phyloP scores from a whole-genome alignment of 192 early-diverging fungal genomes.

The Umbelopsis sp. region DNA sequence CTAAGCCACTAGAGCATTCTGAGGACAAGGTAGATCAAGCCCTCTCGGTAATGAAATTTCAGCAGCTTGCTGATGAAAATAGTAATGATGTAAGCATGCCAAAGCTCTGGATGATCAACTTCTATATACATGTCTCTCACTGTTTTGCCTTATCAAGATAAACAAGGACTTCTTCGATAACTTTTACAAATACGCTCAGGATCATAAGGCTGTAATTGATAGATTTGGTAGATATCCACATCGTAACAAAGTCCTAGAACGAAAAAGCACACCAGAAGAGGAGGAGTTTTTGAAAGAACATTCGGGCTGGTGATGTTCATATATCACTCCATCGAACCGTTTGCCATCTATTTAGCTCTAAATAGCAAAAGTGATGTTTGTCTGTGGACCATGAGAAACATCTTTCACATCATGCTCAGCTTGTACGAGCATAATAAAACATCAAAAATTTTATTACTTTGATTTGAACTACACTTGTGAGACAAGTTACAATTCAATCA shows the following conservation, averaged over 20 bases:
- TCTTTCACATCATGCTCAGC: too few species aligned
- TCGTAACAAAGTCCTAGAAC: constrained; percentile 12
- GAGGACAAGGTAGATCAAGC: constrained; percentile 26
- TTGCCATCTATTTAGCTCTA: constrained; percentile 2
- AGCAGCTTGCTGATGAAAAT: constrained; percentile 5
- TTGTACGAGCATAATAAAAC: too few species aligned
- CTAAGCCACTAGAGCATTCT: constrained; percentile 23
- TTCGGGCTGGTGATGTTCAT: constrained; percentile 18
- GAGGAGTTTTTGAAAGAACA: constrained; percentile 25
- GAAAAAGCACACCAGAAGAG: constrained; percentile 22
- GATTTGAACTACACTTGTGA: too few species aligned
- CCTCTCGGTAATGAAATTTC: constrained; percentile 21
- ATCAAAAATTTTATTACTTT: too few species aligned
- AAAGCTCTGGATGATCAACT: background rate
- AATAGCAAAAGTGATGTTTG: background rate
- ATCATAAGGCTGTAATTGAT: constrained; percentile 25
- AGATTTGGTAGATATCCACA: constrained; percentile 28
- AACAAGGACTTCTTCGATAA: background rate
- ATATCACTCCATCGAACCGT: background rate
- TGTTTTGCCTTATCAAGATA: background rate
- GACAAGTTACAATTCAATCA: constrained; percentile 52
- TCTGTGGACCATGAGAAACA: background rate
- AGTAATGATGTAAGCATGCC: background rate
- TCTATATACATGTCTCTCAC: background rate
- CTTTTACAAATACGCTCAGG: constrained; percentile 13